These are phyloP conservation scores for Phyllosticta citribraziliensis DNA, from an alignment of 2,329 filamentous ascomycete genomes.

Conservation along the genomic window DNA sequence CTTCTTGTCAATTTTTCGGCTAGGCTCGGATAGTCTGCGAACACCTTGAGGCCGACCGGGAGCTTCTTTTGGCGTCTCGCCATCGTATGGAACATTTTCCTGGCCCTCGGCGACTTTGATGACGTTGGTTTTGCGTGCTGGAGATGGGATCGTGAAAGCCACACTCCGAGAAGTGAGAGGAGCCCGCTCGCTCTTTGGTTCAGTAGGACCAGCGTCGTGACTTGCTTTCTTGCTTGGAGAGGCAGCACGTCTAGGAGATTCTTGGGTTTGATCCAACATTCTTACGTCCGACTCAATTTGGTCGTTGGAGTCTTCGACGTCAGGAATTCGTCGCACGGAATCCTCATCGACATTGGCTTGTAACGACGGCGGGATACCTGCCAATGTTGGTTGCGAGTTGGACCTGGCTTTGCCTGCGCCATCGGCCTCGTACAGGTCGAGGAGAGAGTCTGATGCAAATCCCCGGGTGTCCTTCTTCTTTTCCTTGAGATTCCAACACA, in stretches of 20 bases:
- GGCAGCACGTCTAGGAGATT: not conserved
- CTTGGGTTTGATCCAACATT: not conserved
- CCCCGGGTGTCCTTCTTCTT: not conserved
- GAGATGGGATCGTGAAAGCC: not conserved
- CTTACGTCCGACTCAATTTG: not conserved
- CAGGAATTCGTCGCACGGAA: not conserved
- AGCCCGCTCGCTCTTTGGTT: not conserved
- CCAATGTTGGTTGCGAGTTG: not conserved
- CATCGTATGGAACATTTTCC: not conserved
- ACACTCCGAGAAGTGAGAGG: not conserved
- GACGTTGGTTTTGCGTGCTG: not conserved
- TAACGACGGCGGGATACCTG: not conserved
- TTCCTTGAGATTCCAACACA: not conserved
- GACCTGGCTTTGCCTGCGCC: not conserved
- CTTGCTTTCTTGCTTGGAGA: not conserved
- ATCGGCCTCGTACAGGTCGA: not conserved
- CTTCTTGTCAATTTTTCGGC: not conserved
- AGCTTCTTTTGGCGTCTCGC: not conserved
- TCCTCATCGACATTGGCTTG: not conserved
- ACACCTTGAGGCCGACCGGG: not conserved
- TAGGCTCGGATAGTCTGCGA: not conserved
- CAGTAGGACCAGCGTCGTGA: too few species aligned
- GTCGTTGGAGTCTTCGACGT: not conserved
- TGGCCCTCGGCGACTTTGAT: not conserved
- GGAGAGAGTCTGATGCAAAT: not conserved